Evolutionary conservation across 371 early-diverging fungal species (phyloP).

Genomic region (Mortierella sp.): DNA sequence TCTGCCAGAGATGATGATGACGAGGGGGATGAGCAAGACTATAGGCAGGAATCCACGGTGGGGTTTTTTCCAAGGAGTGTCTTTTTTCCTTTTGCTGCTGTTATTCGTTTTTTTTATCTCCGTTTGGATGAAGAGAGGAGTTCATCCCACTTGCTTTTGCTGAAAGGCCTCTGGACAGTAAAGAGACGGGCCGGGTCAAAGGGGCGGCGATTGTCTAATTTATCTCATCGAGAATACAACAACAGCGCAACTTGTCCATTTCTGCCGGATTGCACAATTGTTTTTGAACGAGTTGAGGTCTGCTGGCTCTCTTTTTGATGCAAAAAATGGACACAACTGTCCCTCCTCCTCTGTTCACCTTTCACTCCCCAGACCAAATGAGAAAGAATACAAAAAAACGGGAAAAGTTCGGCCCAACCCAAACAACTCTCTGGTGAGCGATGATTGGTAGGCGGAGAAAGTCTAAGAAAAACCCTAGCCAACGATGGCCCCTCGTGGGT

Average conservation of each 20-base stretch:
- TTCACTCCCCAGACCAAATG: background rate
- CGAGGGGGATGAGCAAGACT: background rate
- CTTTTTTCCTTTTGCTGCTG: background rate
- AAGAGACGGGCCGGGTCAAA: background rate
- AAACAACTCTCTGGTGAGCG: background rate
- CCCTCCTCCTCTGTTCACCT: background rate
- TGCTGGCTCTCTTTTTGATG: background rate
- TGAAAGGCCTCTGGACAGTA: background rate
- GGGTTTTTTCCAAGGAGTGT: background rate
- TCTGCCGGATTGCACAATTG: background rate
- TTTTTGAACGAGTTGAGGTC: background rate
- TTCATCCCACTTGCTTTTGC: background rate
- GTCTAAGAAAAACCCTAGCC: constrained; percentile 11
- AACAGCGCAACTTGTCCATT: background rate
- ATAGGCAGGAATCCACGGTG: background rate
- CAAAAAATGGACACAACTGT: constrained; percentile 4
- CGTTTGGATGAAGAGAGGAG: background rate
- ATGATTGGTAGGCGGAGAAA: constrained; percentile 9
- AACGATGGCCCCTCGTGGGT: constrained; percentile 10
- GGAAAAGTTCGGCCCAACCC: background rate
- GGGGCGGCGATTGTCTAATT: background rate
- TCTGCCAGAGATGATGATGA: background rate
- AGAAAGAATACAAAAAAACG: background rate
- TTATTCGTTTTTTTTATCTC: background rate
- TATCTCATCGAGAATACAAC: background rate